Percentiles rank a stretch among this genome's conserved stretches.
Conservation (phyloP, 495 filamentous ascomycete species). For the Achaetomiella virescens region DNA sequence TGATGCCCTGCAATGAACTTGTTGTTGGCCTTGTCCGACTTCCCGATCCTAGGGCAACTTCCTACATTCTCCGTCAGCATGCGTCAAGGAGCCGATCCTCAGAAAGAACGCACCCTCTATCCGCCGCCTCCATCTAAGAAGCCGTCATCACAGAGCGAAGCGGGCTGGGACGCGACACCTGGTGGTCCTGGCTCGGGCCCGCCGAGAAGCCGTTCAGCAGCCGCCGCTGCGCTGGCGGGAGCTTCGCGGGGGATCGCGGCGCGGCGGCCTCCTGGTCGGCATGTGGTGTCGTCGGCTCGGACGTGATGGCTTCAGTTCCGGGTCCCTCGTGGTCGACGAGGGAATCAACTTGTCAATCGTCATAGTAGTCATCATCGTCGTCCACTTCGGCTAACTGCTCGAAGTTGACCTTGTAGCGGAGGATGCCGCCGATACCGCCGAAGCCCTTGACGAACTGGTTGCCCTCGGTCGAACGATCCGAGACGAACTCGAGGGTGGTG, state of each 20-base stretch:
- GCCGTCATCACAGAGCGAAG: slow-evolving; percentile 54
- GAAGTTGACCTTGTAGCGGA: slow-evolving; percentile 99
- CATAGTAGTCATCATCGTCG: slow-evolving; percentile 98
- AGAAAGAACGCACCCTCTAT: slow-evolving; percentile 5
- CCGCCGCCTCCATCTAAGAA: slow-evolving; percentile 42
- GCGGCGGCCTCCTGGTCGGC: slow-evolving; percentile 28
- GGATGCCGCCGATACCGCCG: slow-evolving; percentile 92
- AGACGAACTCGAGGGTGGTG: slow-evolving; percentile 94
- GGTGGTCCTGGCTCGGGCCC: slow-evolving; percentile 31
- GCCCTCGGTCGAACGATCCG: slow-evolving; percentile 90
- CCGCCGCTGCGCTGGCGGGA: slow-evolving; percentile 34
- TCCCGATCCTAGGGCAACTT: slow-evolving; percentile 19
- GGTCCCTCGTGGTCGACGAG: slow-evolving; percentile 86
- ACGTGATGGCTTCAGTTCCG: slow-evolving; percentile 59
- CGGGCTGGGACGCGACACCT: slow-evolving; percentile 50
- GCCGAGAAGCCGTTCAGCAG: slow-evolving; percentile 36
- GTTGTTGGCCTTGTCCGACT: slow-evolving; percentile 17
- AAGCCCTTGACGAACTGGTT: slow-evolving; percentile 99
- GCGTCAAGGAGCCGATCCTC: background rate
- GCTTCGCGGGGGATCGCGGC: slow-evolving; percentile 34
- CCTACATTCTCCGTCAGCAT: background rate
- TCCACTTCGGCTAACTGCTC: slow-evolving; percentile 92
- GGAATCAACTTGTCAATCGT: slow-evolving; percentile 94
- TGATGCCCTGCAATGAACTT: slow-evolving; percentile 26
- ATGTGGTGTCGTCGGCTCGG: slow-evolving; percentile 42